Conservation (phyloP, 2,329 filamentous ascomycete genomes). For the Sclerotinia minor region DNA sequence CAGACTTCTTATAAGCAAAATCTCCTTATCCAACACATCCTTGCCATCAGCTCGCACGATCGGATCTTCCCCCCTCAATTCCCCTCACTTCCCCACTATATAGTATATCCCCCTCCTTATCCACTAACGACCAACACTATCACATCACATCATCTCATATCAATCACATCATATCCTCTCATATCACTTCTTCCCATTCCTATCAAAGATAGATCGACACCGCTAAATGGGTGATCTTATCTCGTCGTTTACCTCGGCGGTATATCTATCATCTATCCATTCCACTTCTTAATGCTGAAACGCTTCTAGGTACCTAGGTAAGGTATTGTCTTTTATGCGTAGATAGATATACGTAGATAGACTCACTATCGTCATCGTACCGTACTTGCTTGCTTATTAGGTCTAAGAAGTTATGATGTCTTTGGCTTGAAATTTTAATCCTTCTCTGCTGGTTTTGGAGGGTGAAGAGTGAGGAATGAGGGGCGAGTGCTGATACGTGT, state of each 20-base stretch:
- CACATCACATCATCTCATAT: not conserved
- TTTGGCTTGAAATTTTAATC: no score
- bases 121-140: constrained; percentile 2
- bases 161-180: no score
- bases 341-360: no score
- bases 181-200: not conserved
- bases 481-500: no score
- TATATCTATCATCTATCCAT: no score
- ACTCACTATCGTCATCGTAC: no score
- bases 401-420: no score
- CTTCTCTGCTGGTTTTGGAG: not conserved
- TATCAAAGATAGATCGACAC: constrained; percentile 1
- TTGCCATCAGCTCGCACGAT: not conserved
- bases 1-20: not conserved
- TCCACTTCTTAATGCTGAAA: not conserved
- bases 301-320: no score
- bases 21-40: not conserved
- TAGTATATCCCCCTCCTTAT: constrained; percentile 1
- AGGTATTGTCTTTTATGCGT: no score
- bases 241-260: not conserved
- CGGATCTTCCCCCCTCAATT: no score
- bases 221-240: not conserved
- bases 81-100: constrained; percentile 2
- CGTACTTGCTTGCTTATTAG: no score
- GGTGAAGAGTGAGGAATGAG: no score